These are phyloP conservation scores for Wickerhamiella azymoides DNA, from an alignment of 805 yeast species.

Conservation along the genomic window DNA sequence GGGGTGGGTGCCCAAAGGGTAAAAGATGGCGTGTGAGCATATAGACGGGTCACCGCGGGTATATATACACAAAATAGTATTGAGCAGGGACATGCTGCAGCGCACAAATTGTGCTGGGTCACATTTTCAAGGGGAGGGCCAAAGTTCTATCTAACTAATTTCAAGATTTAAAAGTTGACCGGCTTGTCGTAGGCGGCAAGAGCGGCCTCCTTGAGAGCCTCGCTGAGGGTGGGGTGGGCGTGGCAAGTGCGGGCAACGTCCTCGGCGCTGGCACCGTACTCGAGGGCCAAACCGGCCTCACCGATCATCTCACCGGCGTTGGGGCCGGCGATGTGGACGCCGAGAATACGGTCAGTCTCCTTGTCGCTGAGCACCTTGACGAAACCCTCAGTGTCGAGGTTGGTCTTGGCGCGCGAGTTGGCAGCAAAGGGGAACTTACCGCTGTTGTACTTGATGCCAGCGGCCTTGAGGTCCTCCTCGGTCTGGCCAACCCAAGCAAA, in stretches of 20 bases:
- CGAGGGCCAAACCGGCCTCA: conserved; percentile 93
- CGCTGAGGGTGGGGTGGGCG: conserved; percentile 96
- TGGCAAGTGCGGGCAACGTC: conserved; percentile 96
- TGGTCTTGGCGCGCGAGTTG: conserved; percentile 98
- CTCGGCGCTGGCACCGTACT: conserved; percentile 97
- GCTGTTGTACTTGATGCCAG: conserved; percentile 78
- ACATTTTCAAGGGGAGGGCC: no score
- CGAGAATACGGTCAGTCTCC: conserved; percentile 90
- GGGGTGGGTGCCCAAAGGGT: background rate
- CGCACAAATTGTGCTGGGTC: no score
- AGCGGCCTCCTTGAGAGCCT: conserved; percentile 97
- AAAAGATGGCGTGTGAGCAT: background rate
- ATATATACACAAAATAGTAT: no score
- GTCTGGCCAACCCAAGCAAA: conserved; percentile 98
- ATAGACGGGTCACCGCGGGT: background rate
- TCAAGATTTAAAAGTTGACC: conserved; percentile 52
- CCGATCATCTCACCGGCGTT: conserved; percentile 99
- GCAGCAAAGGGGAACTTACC: conserved; percentile 99
- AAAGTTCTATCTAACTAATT: background rate
- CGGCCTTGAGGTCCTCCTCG: conserved; percentile 87
- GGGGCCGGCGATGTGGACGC: conserved; percentile 94
- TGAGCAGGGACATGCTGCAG: no score
- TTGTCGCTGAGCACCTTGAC: conserved; percentile 93
- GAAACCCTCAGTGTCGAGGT: conserved; percentile 91
- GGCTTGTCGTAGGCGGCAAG: conserved; percentile 84